Percentiles rank a stretch among this genome's conserved stretches.
Conservation (phyloP, 2,329 filamentous ascomycete genomes). For the Stagonosporopsis vannaccii region DNA sequence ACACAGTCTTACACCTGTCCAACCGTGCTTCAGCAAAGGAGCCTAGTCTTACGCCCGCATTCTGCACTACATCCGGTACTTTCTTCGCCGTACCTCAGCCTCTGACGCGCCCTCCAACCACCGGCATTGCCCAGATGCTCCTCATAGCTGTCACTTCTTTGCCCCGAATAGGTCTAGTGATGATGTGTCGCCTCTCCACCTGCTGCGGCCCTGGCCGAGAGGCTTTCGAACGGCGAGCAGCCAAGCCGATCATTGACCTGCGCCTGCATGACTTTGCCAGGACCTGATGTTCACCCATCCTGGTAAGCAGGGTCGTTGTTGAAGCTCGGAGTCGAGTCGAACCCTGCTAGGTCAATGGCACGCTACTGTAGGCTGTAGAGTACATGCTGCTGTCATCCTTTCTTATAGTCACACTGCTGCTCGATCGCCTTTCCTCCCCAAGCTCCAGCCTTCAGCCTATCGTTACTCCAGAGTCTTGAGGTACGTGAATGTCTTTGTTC, state of each 20-base stretch:
- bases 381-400: slow-evolving; percentile 25
- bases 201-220: slow-evolving; percentile 25
- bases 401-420: slow-evolving; percentile 40
- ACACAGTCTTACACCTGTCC: slow-evolving; percentile 21
- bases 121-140: slow-evolving; percentile 26
- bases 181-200: slow-evolving; percentile 23
- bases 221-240: slow-evolving; percentile 21
- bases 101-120: slow-evolving; percentile 29
- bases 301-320: slow-evolving; percentile 35
- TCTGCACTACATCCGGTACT: slow-evolving; percentile 22
- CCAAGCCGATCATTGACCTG: slow-evolving; percentile 21
- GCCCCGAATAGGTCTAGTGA: slow-evolving; percentile 30
- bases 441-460: slow-evolving; percentile 34
- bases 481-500: slow-evolving; percentile 30
- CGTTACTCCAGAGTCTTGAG: slow-evolving; percentile 33
- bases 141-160: slow-evolving; percentile 28
- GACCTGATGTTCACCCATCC: slow-evolving; percentile 33
- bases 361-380: slow-evolving; percentile 32
- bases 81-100: slow-evolving; percentile 28
- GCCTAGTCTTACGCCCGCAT: slow-evolving; percentile 36
- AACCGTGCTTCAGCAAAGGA: slow-evolving; percentile 27
- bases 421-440: slow-evolving; percentile 21
- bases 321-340: slow-evolving; percentile 32
- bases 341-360: slow-evolving; percentile 34
- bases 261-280: slow-evolving; percentile 35